Evolutionary conservation across 164 flowering plant species (phyloP), one percentile per base, ranked within the genome.

Genomic region (Cinnamomum micranthum): DNA sequence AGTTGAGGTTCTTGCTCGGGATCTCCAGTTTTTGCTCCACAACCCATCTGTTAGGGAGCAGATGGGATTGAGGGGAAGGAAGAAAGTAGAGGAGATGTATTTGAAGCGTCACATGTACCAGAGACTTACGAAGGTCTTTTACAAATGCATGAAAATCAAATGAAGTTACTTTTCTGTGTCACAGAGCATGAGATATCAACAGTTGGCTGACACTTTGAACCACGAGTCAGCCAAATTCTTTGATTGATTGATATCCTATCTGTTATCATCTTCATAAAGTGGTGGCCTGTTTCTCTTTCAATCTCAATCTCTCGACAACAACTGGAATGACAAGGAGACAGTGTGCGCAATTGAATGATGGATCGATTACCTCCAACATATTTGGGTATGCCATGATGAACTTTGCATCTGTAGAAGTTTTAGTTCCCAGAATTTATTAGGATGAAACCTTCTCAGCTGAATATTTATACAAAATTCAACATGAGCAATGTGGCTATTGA

Each of bases 71-170:
- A 76, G 73, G 76, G 99, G 97, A 68, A 88, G 92, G 77, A 82
- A 76, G 60, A 93, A 89, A 81, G 98, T 92, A 52, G 84, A 91
- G 84, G 87, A 75, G 72, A 87, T 88, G 93, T 96, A 85, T 87
- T 77, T 91, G 83, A 95, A 95, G 84, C 81, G 81, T 72, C 97
- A 93, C 80, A 92, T 92, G 95, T 92, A 88, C 88, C 85, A 87
- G 84, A 84, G 75, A 77, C 82, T 94, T 50, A 86, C 86, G 2
- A 81, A 83, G 76, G 90, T 89, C 76, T 83, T 94, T 58, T 77
- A 66, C 83, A 90, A 81, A 77, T 88, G 92, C 89, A 88, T 95
- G 97, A 93, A 86, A 82, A 77, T 87, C 75, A 92, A 88, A 76
- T 94, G 84, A 79, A 50, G 31, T 6, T 59, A n/a, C 22, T 27